Conservation (phyloP, 78 protist species). For the Dictyostelium firmibasis region DNA sequence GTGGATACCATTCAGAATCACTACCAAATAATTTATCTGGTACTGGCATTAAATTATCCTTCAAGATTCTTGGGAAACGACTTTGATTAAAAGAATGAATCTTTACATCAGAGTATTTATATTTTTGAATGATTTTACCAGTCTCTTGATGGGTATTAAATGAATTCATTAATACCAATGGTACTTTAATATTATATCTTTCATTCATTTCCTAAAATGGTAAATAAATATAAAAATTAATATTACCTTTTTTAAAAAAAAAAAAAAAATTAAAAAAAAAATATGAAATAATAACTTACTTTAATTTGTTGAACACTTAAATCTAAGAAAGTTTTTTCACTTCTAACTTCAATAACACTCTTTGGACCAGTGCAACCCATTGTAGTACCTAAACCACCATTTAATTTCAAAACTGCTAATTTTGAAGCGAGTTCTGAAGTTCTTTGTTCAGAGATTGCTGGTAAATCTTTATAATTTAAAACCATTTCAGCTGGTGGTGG, state of each 20-base stretch:
- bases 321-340: conserved; percentile 94
- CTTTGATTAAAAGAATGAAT: conserved; percentile 90
- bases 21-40: conserved; percentile 60
- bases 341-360: conserved; percentile 89
- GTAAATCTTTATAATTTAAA: conserved; percentile 48
- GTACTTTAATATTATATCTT: conserved; percentile 81
- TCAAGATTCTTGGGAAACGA: conserved; percentile 92
- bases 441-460: conserved; percentile 25
- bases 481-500: conserved; percentile 77
- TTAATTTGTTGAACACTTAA: conserved; percentile 93
- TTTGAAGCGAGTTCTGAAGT: conserved; percentile 63
- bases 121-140: conserved; percentile 78
- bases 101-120: conserved; percentile 51
- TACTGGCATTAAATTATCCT: conserved; percentile 87
- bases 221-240: background rate
- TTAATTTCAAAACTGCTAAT: conserved; percentile 95
- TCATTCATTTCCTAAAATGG: conserved; percentile 83
- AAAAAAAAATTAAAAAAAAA: background rate
- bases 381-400: conserved; percentile 99
- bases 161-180: conserved; percentile 98
- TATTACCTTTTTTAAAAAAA: background rate
- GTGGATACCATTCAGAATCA: conserved; percentile 95
- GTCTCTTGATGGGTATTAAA: conserved; percentile 96
- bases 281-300: conserved; percentile 24
- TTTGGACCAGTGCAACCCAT: conserved; percentile 99